Percentiles rank a stretch among this genome's conserved stretches.
Evolutionary conservation across 495 filamentous ascomycete genomes (phyloP).

Genomic region (Penicillium robsamsonii): DNA sequence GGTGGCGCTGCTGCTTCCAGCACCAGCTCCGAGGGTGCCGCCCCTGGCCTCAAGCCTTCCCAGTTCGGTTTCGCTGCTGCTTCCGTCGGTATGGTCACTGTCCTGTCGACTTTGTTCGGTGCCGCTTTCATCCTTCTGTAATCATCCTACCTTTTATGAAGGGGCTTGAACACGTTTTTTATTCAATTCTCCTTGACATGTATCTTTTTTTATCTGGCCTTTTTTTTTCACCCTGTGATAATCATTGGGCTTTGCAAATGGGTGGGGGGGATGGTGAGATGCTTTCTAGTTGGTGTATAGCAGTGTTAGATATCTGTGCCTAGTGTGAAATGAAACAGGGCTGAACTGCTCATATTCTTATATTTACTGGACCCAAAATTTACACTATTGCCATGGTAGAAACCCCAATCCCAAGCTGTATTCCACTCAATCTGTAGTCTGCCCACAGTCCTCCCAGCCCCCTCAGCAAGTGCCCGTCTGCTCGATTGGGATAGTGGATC

Average conservation of each 20-base stretch:
- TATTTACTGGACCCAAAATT: background rate
- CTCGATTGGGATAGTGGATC: too few species aligned
- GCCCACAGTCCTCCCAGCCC: too few species aligned
- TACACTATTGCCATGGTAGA: background rate
- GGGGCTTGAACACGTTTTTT: conserved; percentile 6
- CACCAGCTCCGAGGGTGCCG: conserved; percentile 43
- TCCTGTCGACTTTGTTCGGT: conserved; percentile 61
- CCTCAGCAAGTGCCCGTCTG: too few species aligned
- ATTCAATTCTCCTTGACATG: conserved; percentile 18
- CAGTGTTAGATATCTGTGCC: conserved; percentile 13
- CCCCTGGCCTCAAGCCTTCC: conserved; percentile 42
- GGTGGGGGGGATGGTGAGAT: conserved; percentile 12
- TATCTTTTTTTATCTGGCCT: conserved; percentile 22
- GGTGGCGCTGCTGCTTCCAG: conserved; percentile 29
- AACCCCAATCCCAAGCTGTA: too few species aligned
- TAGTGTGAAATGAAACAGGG: conserved; percentile 14
- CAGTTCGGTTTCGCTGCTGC: conserved; percentile 54
- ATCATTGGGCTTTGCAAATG: conserved; percentile 1
- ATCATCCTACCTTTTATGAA: conserved; percentile 12
- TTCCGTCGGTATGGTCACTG: conserved; percentile 51
- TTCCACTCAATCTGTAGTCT: background rate
- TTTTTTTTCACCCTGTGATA: conserved; percentile 5
- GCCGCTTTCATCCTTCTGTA: conserved; percentile 53
- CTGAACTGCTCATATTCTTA: conserved; percentile 5
- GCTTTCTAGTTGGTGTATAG: conserved; percentile 19